Base-by-base conservation (phyloP, 1,284 basidiomycete genomes). In the Cutaneotrichosporon cutaneum region DNA sequence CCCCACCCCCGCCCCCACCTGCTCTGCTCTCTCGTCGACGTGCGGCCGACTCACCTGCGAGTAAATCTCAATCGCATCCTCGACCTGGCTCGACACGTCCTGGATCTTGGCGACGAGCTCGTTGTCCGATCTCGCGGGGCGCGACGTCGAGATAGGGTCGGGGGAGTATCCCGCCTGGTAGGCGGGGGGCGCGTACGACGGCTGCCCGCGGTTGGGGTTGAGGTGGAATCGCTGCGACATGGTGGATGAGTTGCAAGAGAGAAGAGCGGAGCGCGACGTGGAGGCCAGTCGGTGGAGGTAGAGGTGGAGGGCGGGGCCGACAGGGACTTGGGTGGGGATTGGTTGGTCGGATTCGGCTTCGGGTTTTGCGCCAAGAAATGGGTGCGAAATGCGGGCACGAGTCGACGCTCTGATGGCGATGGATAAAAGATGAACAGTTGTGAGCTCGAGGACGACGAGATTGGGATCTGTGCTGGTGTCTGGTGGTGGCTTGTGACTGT, bases 61-160 rank as follows among this genome's bases (percentile, higher is more conserved):
- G 81, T 91, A 90, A 68, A 90, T 88, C 78, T 98, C 96, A 75
- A 97, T 86, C 68, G 88, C 82, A 81, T 99, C 96, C 82, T 99
- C 96, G 63, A 92, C 85, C 78, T 88, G 86, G 76, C 85, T 86
- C 72, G 88, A 88, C 71, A 88, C 83, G 13, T 85, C 84, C 70
- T 90, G 87, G 65, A 96, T 81, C 81, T 92, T 90, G 77, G 92
- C 90, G 65, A 95, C 71, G 1, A 91, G 86, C 79, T 90, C 88
- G 72, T 92, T 90, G 5, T 90, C 68, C 30, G 56, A 59, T 11
- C 54, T 48, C 32, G 10, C 10, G 51, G 61, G 35, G 59, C 63
- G 54, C 53, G 58, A 26, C 14, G 57, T 59, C 6, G 53, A 62
- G 45, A 78, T 74, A 18, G 77, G 75, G 60, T 80, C 77, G 55